Evolutionary conservation across 441 rosid species (phyloP).

Genomic region (Eruca vesicaria): DNA sequence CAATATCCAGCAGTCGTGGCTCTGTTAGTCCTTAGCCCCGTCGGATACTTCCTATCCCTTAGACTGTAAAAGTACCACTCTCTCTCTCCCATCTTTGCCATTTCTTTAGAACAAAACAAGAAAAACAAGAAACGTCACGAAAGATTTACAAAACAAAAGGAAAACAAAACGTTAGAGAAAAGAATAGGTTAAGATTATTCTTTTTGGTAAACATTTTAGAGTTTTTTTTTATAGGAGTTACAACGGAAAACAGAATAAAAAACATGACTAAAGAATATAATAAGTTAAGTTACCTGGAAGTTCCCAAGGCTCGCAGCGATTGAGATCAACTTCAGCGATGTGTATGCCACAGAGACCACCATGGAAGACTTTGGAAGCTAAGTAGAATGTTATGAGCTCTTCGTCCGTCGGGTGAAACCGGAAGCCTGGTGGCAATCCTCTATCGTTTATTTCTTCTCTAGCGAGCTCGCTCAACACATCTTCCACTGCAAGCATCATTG

Average conservation of each 20-base stretch:
- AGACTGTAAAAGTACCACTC: constrained; percentile 97
- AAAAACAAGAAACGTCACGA: not conserved
- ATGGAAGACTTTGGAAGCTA: constrained; percentile 85
- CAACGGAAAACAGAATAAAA: not conserved
- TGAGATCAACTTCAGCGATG: constrained; percentile 88
- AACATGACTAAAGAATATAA: not conserved
- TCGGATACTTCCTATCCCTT: constrained; percentile 97
- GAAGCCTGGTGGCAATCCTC: constrained; percentile 92
- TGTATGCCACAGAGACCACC: constrained; percentile 68
- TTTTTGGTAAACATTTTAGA: not conserved
- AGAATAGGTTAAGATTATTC: not conserved
- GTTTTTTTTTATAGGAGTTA: too few relatives aligned
- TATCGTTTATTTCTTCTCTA: constrained; percentile 57
- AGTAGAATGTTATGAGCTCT: constrained; percentile 85
- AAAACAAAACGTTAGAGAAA: not conserved
- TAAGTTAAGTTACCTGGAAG: constrained; percentile 58
- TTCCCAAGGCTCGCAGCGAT: constrained; percentile 97
- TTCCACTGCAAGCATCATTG: constrained; percentile 58
- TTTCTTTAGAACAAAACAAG: constrained; percentile 40
- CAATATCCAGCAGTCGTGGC: constrained; percentile 97
- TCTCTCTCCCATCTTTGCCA: constrained; percentile 90
- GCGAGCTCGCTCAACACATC: constrained; percentile 64
- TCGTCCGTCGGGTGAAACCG: constrained; percentile 97
- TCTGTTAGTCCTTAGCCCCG: constrained; percentile 88
- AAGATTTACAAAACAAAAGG: not conserved